Evolutionary conservation across 768 basidiomycete species (phyloP).

Genomic region (Termitomyces sp.): DNA sequence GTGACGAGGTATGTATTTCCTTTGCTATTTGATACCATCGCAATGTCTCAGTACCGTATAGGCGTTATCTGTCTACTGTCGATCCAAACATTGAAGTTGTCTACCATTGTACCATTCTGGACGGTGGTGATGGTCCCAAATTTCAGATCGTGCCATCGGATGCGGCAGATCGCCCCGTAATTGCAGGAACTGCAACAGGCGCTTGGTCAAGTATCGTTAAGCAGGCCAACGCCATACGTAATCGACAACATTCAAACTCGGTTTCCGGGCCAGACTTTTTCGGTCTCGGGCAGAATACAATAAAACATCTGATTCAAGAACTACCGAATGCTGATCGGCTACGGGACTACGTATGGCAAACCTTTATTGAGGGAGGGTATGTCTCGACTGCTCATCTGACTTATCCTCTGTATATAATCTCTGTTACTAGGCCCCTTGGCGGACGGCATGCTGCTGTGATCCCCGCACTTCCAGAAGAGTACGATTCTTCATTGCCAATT

Average conservation of each 20-base stretch:
- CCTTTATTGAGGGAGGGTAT: conserved; percentile 83
- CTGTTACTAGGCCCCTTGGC: conserved; percentile 56
- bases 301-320: conserved; percentile 89
- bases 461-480: conserved; percentile 76
- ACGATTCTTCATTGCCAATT: conserved; percentile 45
- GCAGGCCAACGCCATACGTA: conserved; percentile 76
- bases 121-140: conserved; percentile 82
- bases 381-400: conserved; percentile 27
- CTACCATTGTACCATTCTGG: conserved; percentile 81
- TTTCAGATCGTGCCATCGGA: conserved; percentile 82
- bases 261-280: conserved; percentile 90
- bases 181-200: conserved; percentile 85
- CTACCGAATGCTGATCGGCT: conserved; percentile 68
- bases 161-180: conserved; percentile 64
- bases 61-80: conserved; percentile 76
- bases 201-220: conserved; percentile 85
- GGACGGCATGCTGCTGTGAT: conserved; percentile 82
- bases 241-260: conserved; percentile 80
- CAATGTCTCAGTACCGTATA: conserved; percentile 21
- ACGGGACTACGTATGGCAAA: conserved; percentile 84
- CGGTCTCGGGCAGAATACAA: conserved; percentile 82
- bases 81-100: conserved; percentile 65
- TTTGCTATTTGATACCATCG: neutral
- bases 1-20: conserved; percentile 59
- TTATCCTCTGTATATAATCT: neutral